These are phyloP conservation scores for Heterobasidion irregulare DNA, from an alignment of 1,284 basidiomycete species.

Conservation along the genomic window DNA sequence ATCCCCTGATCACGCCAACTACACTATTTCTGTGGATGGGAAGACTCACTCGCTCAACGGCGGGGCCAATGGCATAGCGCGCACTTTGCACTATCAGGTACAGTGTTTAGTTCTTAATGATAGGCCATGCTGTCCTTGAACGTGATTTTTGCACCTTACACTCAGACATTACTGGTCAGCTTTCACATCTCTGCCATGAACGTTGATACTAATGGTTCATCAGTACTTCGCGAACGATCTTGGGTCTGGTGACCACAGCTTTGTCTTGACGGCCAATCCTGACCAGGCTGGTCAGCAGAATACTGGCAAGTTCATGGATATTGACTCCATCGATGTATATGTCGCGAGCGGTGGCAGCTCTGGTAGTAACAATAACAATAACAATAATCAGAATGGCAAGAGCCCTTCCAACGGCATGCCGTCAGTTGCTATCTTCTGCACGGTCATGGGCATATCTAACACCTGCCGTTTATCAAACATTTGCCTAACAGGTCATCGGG, in stretches of 20 bases:
- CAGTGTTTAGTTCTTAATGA: not conserved
- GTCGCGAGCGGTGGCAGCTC: slow-evolving; percentile 12
- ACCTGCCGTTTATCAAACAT: too few species aligned
- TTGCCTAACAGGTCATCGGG: too few species aligned
- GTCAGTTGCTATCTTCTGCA: not conserved
- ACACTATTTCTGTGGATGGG: slow-evolving; percentile 37
- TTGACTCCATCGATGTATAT: slow-evolving; percentile 35
- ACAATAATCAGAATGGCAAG: not conserved
- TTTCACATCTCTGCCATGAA: not conserved
- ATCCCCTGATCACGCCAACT: slow-evolving; percentile 37
- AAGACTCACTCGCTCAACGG: slow-evolving; percentile 23
- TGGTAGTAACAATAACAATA: not conserved
- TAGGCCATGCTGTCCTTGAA: not conserved
- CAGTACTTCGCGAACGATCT: slow-evolving; percentile 33
- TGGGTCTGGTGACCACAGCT: slow-evolving; percentile 22
- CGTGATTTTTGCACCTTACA: slow-evolving; percentile 4
- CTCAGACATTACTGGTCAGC: slow-evolving; percentile 36
- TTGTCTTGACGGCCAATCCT: slow-evolving; percentile 24
- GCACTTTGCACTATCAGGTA: slow-evolving; percentile 31
- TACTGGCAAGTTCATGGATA: slow-evolving; percentile 28
- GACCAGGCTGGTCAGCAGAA: slow-evolving; percentile 10
- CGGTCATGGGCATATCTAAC: too few species aligned
- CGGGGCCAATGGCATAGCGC: slow-evolving; percentile 22
- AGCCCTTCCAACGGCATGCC: not conserved
- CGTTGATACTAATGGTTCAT: slow-evolving; percentile 5